A percentile compares a stretch with the other conserved stretches of the same genome.
Evolutionary conservation across 176 grass and related monocot genomes (phyloP).

Genomic region (Canna indica): DNA sequence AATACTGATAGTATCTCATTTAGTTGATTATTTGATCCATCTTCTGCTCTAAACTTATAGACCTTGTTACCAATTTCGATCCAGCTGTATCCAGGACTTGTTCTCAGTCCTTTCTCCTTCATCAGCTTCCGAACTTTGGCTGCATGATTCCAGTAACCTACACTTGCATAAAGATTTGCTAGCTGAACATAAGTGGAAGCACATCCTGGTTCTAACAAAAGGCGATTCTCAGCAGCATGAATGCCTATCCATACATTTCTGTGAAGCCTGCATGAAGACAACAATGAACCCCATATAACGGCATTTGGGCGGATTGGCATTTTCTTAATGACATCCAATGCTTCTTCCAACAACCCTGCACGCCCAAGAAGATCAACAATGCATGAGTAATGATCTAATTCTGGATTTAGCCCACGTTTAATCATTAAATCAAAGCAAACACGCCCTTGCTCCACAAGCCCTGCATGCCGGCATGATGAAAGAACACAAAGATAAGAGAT

Average conservation of each 20-base stretch:
- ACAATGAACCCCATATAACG: constrained; percentile 24
- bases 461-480: constrained; percentile 24
- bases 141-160: constrained; percentile 15
- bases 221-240: constrained; percentile 16
- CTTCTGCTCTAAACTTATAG: constrained; percentile 23
- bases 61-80: constrained; percentile 27
- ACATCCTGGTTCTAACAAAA: constrained; percentile 11
- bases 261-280: constrained; percentile 24
- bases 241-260: constrained; percentile 23
- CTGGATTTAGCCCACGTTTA: constrained; percentile 17
- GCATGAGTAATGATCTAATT: constrained; percentile 25
- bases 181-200: constrained; percentile 15
- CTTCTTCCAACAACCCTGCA: constrained; percentile 20
- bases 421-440: constrained; percentile 19
- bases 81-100: constrained; percentile 22
- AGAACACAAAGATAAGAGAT: constrained; percentile 26
- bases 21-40: constrained; percentile 14
- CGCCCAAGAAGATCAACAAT: constrained; percentile 23
- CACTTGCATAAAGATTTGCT: constrained; percentile 19
- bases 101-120: constrained; percentile 24
- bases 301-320: constrained; percentile 26
- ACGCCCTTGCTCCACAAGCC: constrained; percentile 20
- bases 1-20: neutral
- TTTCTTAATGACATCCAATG: constrained; percentile 18
- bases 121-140: constrained; percentile 24